A percentile compares a stretch with the other conserved stretches of the same genome.
phyloP scores from a whole-genome alignment of 2,329 filamentous ascomycete species.

The Paecilomyces formosus region DNA sequence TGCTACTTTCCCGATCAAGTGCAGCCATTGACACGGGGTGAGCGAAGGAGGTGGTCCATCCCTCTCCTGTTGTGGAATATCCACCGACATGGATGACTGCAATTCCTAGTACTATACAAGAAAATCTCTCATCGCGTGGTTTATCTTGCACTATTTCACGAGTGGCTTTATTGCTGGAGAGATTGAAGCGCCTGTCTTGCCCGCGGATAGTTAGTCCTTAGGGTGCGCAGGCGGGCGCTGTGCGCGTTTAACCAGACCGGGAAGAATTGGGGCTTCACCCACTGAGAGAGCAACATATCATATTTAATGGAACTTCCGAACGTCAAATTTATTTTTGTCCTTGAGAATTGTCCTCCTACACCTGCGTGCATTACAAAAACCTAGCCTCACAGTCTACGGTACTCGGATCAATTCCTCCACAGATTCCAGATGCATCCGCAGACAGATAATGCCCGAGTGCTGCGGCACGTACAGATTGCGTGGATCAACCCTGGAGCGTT shows the following conservation, averaged over 20 bases:
- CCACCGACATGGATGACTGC: not conserved
- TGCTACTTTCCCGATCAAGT: constrained; percentile 3
- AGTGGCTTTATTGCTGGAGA: not conserved
- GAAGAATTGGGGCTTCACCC: not conserved
- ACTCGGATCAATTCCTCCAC: not conserved
- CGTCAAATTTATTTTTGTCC: not conserved
- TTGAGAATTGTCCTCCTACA: not conserved
- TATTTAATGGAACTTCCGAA: not conserved
- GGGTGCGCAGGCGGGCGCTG: not conserved
- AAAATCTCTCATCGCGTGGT: not conserved
- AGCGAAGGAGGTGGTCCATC: not conserved
- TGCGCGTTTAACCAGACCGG: not conserved
- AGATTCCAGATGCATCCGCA: not conserved
- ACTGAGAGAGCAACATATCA: too few species aligned
- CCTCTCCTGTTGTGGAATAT: not conserved
- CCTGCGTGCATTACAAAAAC: too few species aligned
- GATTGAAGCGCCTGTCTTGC: not conserved
- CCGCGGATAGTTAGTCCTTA: not conserved
- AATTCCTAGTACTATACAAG: not conserved
- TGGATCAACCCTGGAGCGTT: not conserved
- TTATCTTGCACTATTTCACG: not conserved
- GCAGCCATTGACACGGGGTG: constrained; percentile 2
- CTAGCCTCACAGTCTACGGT: not conserved
- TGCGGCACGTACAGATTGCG: not conserved
- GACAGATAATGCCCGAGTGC: not conserved